Percentiles rank a stretch among this genome's conserved stretches.
These are phyloP conservation scores for Prunus mongolica DNA, from an alignment of 306 rosid genomes.

Conservation along the genomic window DNA sequence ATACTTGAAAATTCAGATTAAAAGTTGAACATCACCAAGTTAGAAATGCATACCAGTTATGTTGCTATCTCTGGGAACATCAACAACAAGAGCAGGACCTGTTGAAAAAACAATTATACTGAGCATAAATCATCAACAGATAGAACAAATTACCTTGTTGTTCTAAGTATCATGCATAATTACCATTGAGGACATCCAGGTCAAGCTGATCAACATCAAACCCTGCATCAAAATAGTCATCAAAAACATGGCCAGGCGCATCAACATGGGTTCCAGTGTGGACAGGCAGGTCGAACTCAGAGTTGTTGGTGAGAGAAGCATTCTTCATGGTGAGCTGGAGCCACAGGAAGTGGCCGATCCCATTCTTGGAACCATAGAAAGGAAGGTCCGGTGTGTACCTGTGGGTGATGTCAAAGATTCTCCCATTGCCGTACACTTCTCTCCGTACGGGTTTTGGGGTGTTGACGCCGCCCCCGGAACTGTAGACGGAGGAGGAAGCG, in stretches of 20 bases:
- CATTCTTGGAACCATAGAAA: slow-evolving; percentile 44
- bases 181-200: slow-evolving; percentile 64
- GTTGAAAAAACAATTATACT: slow-evolving; percentile 12
- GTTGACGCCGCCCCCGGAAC: slow-evolving; percentile 11
- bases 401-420: slow-evolving; percentile 59
- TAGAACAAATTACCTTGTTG: not conserved
- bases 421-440: slow-evolving; percentile 53
- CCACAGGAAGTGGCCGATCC: slow-evolving; percentile 60
- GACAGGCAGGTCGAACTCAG: slow-evolving; percentile 41
- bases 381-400: slow-evolving; percentile 46
- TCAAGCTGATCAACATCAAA: slow-evolving; percentile 71
- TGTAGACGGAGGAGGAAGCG: slow-evolving; percentile 46
- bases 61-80: slow-evolving; percentile 65
- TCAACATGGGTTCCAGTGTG: slow-evolving; percentile 84
- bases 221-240: slow-evolving; percentile 60
- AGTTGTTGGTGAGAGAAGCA: slow-evolving; percentile 50
- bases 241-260: slow-evolving; percentile 61
- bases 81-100: slow-evolving; percentile 65
- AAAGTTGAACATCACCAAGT: not conserved
- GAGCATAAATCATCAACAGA: not conserved
- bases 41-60: slow-evolving; percentile 52
- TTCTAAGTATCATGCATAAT: not conserved
- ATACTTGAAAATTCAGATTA: not conserved
- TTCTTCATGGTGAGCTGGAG: slow-evolving; percentile 57
- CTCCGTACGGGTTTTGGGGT: slow-evolving; percentile 52